Evolutionary conservation across 352 stramenopile species (phyloP).

Genomic region (Blastocystis sp.): DNA sequence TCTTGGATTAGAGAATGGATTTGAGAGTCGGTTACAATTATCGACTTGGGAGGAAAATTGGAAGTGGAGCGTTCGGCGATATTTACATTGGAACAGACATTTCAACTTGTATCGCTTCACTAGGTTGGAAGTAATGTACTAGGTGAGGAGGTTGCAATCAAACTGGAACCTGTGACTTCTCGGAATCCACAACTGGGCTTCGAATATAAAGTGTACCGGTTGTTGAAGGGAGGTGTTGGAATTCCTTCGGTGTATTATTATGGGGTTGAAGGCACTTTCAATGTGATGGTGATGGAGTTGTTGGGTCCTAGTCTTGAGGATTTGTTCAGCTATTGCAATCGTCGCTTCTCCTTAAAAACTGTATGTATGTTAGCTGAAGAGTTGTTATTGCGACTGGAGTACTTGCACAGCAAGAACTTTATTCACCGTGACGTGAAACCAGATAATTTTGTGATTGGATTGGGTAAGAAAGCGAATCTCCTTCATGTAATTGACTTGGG

Average conservation of each 20-base stretch:
- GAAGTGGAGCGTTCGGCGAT: conserved; percentile 96
- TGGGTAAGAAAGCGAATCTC: conserved; percentile 82
- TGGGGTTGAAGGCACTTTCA: conserved; percentile 91
- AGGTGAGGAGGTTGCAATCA: conserved; percentile 92
- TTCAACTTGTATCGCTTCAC: conserved; percentile 29
- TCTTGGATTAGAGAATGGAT: conserved; percentile 74
- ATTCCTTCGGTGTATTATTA: conserved; percentile 98
- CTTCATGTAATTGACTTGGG: conserved; percentile 93
- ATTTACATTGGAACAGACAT: conserved; percentile 98
- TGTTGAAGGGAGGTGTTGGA: conserved; percentile 94
- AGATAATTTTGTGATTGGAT: conserved; percentile 90
- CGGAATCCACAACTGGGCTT: conserved; percentile 97
- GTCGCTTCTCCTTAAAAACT: conserved; percentile 85
- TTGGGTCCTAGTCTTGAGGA: conserved; percentile 91
- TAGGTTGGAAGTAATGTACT: conserved; percentile 14
- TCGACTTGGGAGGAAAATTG: conserved; percentile 96
- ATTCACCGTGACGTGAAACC: conserved; percentile 92
- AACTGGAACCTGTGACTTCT: conserved; percentile 87
- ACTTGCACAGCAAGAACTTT: conserved; percentile 88
- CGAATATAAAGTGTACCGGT: conserved; percentile 99
- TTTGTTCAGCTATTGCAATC: conserved; percentile 88
- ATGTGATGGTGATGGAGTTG: conserved; percentile 99
- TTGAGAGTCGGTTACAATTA: conserved; percentile 99
- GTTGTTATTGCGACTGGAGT: conserved; percentile 85
- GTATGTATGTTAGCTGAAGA: conserved; percentile 88